Base-by-base conservation (phyloP, 106 monocot species). In the Dendrobium catenatum region DNA sequence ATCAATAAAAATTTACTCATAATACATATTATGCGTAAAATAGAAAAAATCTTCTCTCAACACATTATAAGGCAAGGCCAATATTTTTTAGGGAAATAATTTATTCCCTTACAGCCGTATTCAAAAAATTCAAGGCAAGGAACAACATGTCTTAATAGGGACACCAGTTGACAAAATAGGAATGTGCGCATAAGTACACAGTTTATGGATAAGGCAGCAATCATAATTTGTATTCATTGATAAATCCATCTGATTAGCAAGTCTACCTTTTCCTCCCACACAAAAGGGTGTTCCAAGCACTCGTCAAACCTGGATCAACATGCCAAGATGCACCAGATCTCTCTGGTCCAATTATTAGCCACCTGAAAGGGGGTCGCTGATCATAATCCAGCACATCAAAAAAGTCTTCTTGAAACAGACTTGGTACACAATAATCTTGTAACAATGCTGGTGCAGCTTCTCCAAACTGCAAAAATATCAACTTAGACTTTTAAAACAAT, bases 241-340 rank as follows among this genome's bases (percentile, higher is more conserved):
- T 49, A 46, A 76, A 76, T 27, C 47, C 76, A 20, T 8, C 19
- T 26, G 3, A 66, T 55, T 75, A 81, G 10, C 22, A 83, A 55
- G 10, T 47, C 77, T 83, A 99, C 98, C 95, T 85, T 95, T 99
- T 99, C 42, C 86, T 68, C 40, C 98, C 98, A 80, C 76, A 83
- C 18, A 99, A 79, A 80, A 99, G 93, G 70, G 98, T 95, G 77
- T 99, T 99, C 98, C 98, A 99, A 24, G 98, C 98, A 91, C 91
- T 95, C 15, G 98, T 99, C 76, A 99, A 84, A 7, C 89, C 91
- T 70, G 98, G 98, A 88, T 99, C 98, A 81, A 99, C 91, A 89
- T 99, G 98, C 98, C 98, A 99, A 78, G 98, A 99, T 54, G 98
- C 98, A 85, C 98, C 98, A 13, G 98, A 99, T 68, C 94, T 92